Percentiles rank a stretch among this genome's conserved stretches.
Evolutionary conservation across 2,329 filamentous ascomycete genomes (phyloP).

Genomic region (Cercospora nicotianae): DNA sequence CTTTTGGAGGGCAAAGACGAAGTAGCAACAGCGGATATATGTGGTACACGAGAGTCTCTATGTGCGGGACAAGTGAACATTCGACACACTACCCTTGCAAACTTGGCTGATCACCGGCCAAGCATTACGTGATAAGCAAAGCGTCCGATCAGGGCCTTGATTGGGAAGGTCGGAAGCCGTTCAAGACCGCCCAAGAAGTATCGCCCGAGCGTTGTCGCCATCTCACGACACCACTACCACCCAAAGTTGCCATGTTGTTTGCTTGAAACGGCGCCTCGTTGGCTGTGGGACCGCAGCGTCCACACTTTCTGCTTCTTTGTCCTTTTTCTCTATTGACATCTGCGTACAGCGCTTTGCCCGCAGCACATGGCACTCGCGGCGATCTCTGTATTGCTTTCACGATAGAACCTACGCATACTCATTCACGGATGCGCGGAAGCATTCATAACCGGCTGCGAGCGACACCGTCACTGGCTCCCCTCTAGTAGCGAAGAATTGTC

Average conservation of each 20-base stretch:
- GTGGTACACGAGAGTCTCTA: neutral
- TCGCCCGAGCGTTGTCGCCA: neutral
- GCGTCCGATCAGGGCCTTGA: neutral
- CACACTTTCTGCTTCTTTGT: neutral
- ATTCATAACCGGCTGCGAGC: neutral
- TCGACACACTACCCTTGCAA: neutral
- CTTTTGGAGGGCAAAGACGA: neutral
- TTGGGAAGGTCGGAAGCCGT: conserved; percentile 6
- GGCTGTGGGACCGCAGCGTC: conserved; percentile 4
- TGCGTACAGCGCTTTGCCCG: neutral
- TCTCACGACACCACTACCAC: neutral
- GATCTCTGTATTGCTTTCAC: conserved; percentile 1
- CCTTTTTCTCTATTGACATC: conserved; percentile 9
- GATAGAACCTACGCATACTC: neutral
- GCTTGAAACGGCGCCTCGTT: conserved; percentile 2
- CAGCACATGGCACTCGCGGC: neutral
- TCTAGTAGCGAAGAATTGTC: neutral
- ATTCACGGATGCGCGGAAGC: neutral
- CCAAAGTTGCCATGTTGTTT: conserved; percentile 1
- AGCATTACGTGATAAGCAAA: neutral
- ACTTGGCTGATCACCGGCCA: neutral
- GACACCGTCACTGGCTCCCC: neutral
- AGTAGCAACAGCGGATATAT: neutral
- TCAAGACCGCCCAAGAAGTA: neutral
- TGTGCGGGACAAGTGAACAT: neutral